Conservation (phyloP, 345 rosid species). For the Aegle marmelos region DNA sequence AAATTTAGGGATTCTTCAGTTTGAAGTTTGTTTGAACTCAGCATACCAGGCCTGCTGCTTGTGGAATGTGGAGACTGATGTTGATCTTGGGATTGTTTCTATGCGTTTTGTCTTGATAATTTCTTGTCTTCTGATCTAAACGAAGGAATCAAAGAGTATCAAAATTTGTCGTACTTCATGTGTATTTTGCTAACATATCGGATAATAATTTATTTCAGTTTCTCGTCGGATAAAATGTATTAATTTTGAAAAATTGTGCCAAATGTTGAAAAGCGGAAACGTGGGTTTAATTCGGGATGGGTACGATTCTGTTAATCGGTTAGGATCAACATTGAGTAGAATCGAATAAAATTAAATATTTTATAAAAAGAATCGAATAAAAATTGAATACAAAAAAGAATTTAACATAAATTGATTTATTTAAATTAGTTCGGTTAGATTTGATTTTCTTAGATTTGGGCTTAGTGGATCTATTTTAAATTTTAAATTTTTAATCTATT, state of each 20-base stretch:
- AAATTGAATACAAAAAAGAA: too few relatives aligned
- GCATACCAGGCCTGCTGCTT: neutral
- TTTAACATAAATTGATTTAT: too few relatives aligned
- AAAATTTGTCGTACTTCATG: neutral
- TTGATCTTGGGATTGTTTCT: neutral
- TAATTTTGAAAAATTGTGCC: neutral
- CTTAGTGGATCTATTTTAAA: too few relatives aligned
- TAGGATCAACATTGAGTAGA: too few relatives aligned
- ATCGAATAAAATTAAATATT: too few relatives aligned
- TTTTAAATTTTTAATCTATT: too few relatives aligned
- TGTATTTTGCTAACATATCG: neutral
- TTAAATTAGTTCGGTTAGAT: too few relatives aligned
- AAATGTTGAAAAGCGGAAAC: neutral
- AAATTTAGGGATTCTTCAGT: conserved; percentile 11
- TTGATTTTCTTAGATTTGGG: too few relatives aligned
- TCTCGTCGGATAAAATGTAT: neutral
- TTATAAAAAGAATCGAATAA: too few relatives aligned
- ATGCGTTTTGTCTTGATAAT: neutral
- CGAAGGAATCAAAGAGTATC: neutral
- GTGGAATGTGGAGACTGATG: neutral
- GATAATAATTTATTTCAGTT: neutral
- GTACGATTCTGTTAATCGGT: too few relatives aligned
- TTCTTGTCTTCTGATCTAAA: neutral
- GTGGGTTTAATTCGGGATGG: too few relatives aligned
- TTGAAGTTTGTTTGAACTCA: neutral